Evolutionary conservation across 2,329 filamentous ascomycete genomes (phyloP).

Genomic region (Colletotrichum noveboracense): DNA sequence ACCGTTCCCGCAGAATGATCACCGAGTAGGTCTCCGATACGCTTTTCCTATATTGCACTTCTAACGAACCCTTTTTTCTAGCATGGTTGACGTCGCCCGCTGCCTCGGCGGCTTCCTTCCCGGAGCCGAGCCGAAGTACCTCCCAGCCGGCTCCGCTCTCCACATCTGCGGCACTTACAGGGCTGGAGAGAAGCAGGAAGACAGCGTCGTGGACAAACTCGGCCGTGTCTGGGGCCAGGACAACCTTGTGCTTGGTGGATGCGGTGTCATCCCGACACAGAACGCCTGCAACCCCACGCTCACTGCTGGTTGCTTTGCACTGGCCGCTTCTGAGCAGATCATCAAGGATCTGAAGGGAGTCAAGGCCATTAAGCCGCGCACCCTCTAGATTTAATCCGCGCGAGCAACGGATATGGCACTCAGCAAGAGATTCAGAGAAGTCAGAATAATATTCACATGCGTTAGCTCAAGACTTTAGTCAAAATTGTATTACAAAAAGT

Average conservation of each 20-base stretch:
- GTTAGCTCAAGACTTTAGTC: neutral
- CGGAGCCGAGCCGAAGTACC: neutral
- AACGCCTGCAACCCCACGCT: neutral
- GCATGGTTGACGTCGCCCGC: neutral
- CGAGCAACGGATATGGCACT: neutral
- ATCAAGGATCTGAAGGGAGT: neutral
- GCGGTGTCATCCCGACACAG: neutral
- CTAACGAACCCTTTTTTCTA: too few relatives aligned
- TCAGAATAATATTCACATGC: accelerated
- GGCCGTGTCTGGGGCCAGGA: neutral
- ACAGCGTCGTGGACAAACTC: neutral
- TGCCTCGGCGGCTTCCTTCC: neutral
- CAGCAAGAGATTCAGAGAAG: neutral
- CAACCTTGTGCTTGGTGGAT: neutral
- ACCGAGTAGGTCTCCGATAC: neutral
- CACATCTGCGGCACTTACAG: neutral
- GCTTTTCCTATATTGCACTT: too few relatives aligned
- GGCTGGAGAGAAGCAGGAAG: neutral
- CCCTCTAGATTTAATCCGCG: neutral
- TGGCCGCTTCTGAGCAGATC: neutral
- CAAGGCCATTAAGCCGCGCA: neutral
- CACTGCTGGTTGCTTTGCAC: neutral
- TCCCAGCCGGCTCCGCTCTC: neutral
- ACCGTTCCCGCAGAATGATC: neutral
- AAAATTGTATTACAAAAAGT: accelerated